phyloP scores from a whole-genome alignment of 2,329 filamentous ascomycete genomes.

The Botrytis porri region DNA sequence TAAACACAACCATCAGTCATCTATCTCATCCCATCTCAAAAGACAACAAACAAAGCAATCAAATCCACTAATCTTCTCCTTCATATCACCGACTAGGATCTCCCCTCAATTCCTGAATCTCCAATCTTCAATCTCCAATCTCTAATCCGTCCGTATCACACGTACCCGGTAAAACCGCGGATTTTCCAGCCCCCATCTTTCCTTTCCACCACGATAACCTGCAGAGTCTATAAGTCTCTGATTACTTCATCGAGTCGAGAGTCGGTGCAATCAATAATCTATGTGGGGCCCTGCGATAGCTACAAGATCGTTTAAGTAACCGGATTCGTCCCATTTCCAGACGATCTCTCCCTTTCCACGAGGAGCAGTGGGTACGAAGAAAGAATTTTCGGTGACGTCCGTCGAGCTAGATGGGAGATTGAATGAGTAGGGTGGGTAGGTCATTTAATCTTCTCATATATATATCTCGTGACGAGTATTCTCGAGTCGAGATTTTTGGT shows the following conservation, averaged over 20 bases:
- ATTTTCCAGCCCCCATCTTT: background rate
- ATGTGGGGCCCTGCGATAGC: background rate
- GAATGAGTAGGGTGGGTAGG: background rate
- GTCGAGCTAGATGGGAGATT: background rate
- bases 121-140: background rate
- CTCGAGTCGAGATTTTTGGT: too few species aligned
- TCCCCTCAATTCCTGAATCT: background rate
- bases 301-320: background rate
- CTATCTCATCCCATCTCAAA: too few species aligned
- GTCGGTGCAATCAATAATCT: background rate
- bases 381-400: background rate
- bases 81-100: background rate
- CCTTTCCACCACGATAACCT: background rate
- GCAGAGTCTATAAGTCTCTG: background rate
- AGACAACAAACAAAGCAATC: background rate
- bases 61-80: background rate
- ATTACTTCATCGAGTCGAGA: constrained; percentile 1
- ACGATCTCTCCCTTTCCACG: background rate
- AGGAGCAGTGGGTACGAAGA: background rate
- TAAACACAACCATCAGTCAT: background rate
- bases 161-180: background rate
- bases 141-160: background rate
- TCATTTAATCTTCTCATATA: background rate
- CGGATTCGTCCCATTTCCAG: background rate
- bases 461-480: background rate